Conservation (phyloP, 768 basidiomycete species). For the Rhodotorula babjevae region DNA sequence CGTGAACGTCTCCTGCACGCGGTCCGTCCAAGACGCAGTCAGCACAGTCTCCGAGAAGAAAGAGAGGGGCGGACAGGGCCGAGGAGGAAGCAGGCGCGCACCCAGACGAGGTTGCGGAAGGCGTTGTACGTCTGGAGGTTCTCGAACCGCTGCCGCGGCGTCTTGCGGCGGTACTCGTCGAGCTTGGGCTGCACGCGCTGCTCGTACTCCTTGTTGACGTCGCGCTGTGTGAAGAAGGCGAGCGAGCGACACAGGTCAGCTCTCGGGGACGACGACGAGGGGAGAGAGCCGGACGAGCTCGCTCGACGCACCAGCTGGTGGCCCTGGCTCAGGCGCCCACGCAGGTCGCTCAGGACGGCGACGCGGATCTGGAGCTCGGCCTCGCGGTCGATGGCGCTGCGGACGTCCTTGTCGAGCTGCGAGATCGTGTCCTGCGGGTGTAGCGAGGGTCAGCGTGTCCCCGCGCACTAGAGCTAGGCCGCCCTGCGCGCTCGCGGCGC, state of each 20-base stretch:
- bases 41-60: neutral
- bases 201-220: conserved; percentile 52
- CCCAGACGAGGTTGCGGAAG: conserved; percentile 67
- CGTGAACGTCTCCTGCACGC: conserved; percentile 61
- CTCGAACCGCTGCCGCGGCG: conserved; percentile 72
- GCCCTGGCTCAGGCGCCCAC: conserved; percentile 57
- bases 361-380: conserved; percentile 60
- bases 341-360: conserved; percentile 55
- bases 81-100: conserved; percentile 47
- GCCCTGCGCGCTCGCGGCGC: neutral
- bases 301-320: conserved; percentile 58
- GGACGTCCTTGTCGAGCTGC: conserved; percentile 64
- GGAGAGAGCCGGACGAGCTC: neutral
- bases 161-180: conserved; percentile 57
- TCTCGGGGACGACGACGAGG: neutral
- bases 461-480: no score
- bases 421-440: conserved; percentile 7
- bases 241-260: no score
- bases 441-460: neutral
- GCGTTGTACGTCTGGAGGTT: conserved; percentile 58
- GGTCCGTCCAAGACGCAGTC: conserved; percentile 6
- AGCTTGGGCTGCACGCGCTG: conserved; percentile 51
- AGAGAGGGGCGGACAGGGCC: neutral
- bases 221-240: conserved; percentile 7
- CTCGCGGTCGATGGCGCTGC: conserved; percentile 62